phyloP scores from a whole-genome alignment of 768 basidiomycete species.

The Phaeotremella fagi region DNA sequence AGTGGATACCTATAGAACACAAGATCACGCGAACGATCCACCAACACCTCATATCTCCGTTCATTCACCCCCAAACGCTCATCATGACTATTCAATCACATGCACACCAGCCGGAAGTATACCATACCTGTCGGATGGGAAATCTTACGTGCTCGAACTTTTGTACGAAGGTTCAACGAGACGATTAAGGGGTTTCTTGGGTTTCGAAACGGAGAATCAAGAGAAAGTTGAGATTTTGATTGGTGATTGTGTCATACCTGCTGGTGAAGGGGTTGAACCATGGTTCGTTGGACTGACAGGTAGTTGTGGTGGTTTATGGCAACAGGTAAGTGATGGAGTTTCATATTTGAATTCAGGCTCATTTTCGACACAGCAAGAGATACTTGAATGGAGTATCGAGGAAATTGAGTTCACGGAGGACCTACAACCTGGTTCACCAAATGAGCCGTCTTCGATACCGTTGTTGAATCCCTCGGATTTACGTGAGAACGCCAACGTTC shows the following conservation, averaged over 20 bases:
- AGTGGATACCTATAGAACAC: slow-evolving; percentile 46
- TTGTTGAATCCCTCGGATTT: neutral
- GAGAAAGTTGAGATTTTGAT: slow-evolving; percentile 10
- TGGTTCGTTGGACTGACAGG: slow-evolving; percentile 41
- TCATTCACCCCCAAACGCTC: slow-evolving; percentile 44
- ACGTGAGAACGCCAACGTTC: too few relatives aligned
- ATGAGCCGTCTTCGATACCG: neutral
- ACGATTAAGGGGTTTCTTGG: slow-evolving; percentile 14
- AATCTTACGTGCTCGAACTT: slow-evolving; percentile 23
- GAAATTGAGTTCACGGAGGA: slow-evolving; percentile 7
- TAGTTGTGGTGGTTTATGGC: slow-evolving; percentile 39
- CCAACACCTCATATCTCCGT: slow-evolving; percentile 47
- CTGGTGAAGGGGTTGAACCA: neutral
- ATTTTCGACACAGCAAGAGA: slow-evolving; percentile 19
- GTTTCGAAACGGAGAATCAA: slow-evolving; percentile 2
- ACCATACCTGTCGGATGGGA: slow-evolving; percentile 38
- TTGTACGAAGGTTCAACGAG: slow-evolving; percentile 11
- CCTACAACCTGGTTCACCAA: neutral
- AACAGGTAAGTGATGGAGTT: slow-evolving; percentile 22
- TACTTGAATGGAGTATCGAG: slow-evolving; percentile 18
- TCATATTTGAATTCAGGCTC: neutral
- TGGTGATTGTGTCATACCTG: slow-evolving; percentile 3
- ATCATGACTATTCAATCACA: slow-evolving; percentile 39
- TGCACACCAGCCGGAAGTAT: slow-evolving; percentile 29
- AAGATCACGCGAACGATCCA: slow-evolving; percentile 44